phyloP scores from a whole-genome alignment of 139 green algal species.

The Eudorina sp. region DNA sequence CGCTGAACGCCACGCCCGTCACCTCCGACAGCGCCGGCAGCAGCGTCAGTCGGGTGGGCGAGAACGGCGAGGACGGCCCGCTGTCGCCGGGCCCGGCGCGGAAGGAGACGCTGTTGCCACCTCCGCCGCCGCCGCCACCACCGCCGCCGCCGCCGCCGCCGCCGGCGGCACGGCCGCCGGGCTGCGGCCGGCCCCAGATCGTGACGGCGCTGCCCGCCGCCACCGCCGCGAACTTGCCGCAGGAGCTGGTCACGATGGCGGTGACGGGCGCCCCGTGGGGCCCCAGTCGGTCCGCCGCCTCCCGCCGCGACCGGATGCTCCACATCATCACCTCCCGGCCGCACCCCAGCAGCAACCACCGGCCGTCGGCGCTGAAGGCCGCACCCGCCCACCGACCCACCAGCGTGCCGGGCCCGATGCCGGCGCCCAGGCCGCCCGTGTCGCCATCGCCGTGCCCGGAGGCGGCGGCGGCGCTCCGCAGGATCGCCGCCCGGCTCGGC shows the following conservation, averaged over 20 bases:
- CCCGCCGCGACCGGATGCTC: not conserved
- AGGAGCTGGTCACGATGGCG: not conserved
- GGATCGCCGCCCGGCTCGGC: not conserved
- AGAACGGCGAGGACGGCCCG: not conserved
- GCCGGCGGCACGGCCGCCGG: too few species aligned
- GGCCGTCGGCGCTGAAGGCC: not conserved
- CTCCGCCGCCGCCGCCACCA: not conserved
- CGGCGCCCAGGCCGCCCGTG: not conserved
- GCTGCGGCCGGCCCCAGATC: not conserved
- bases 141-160: not conserved
- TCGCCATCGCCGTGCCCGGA: not conserved
- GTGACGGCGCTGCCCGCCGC: not conserved
- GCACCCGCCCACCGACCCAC: not conserved
- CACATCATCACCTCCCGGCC: slow-evolving; percentile 33
- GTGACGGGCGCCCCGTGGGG: not conserved
- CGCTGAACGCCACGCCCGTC: not conserved
- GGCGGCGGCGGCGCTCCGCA: not conserved
- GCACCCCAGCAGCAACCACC: slow-evolving; percentile 18
- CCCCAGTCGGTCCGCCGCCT: slow-evolving; percentile 10
- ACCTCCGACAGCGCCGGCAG: not conserved
- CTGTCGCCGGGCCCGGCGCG: not conserved
- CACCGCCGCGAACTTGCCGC: not conserved
- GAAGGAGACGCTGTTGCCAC: not conserved
- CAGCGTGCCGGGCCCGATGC: not conserved
- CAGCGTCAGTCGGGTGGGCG: not conserved